Conservation (phyloP, 345 rosid genomes). For the Sonneratia caseolaris region DNA sequence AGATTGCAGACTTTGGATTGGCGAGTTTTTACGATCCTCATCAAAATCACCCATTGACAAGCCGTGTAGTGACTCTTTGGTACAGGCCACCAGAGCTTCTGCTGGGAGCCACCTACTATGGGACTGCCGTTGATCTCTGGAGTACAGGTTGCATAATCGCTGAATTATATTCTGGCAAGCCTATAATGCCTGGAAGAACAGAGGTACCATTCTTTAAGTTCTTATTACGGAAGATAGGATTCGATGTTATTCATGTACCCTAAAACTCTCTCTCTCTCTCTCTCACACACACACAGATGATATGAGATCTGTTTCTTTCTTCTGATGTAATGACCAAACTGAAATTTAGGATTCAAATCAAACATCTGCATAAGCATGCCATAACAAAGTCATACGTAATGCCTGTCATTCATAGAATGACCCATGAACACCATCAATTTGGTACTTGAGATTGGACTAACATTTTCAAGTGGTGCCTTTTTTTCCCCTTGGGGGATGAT, state of each 20-base stretch:
- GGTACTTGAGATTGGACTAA: too few species aligned
- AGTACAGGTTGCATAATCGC: constrained; percentile 96
- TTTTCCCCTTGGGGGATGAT: too few species aligned
- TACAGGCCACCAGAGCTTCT: constrained; percentile 96
- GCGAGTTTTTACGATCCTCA: constrained; percentile 81
- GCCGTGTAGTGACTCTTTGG: constrained; percentile 98
- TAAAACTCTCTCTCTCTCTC: too few species aligned
- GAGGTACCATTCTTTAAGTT: constrained; percentile 41
- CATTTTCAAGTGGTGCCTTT: too few species aligned
- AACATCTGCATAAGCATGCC: too few species aligned
- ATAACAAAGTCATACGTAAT: too few species aligned
- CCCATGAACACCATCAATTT: too few species aligned
- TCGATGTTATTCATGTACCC: background rate
- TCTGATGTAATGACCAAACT: too few species aligned
- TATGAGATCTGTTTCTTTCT: too few species aligned
- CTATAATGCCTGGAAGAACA: constrained; percentile 99
- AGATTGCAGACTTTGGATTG: constrained; percentile 95
- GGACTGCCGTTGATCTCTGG: constrained; percentile 92
- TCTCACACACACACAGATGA: too few species aligned
- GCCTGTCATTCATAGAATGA: too few species aligned
- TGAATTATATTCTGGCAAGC: constrained; percentile 92
- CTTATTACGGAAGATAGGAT: background rate
- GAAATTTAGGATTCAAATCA: too few species aligned
- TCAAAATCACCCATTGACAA: constrained; percentile 74
- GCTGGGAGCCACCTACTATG: constrained; percentile 87